Conservation (phyloP, 805 yeast genomes). For the Middelhovenomyces tepae region DNA sequence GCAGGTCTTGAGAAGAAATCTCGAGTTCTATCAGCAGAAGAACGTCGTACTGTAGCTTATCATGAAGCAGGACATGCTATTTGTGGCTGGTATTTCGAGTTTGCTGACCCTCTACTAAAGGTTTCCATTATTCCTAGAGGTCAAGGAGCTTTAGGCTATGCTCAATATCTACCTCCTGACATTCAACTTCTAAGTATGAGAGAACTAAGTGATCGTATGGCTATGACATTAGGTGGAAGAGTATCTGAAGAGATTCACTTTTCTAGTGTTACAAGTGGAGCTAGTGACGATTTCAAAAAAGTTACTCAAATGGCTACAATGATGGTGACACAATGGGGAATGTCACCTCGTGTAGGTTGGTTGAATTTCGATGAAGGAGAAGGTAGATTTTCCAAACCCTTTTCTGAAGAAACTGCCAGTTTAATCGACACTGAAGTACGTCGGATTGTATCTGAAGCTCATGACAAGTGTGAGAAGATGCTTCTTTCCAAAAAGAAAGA, state of each 20-base stretch:
- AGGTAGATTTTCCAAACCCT: constrained; percentile 73
- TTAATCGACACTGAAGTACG: constrained; percentile 77
- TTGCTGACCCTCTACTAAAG: constrained; percentile 88
- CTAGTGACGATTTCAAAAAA: constrained; percentile 92
- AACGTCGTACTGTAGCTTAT: constrained; percentile 84
- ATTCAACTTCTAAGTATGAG: constrained; percentile 65
- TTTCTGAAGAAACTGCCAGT: constrained; percentile 77
- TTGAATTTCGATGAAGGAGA: constrained; percentile 63
- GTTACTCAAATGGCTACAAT: constrained; percentile 88
- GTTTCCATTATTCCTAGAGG: constrained; percentile 97
- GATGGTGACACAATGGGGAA: constrained; percentile 90
- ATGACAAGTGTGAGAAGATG: constrained; percentile 58
- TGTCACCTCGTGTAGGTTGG: constrained; percentile 83
- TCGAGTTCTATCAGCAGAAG: constrained; percentile 73
- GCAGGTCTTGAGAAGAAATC: constrained; percentile 93
- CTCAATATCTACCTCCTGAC: constrained; percentile 94
- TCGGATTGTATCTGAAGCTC: constrained; percentile 67
- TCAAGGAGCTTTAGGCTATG: constrained; percentile 94
- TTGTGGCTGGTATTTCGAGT: constrained; percentile 90
- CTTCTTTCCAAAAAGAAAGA: constrained; percentile 62
- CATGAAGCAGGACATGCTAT: constrained; percentile 99
- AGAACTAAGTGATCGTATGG: constrained; percentile 83
- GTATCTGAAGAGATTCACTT: constrained; percentile 93
- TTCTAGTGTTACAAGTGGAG: constrained; percentile 89
- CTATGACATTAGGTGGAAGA: constrained; percentile 96